Base-by-base conservation (phyloP, 345 rosid species). In the Camelina neglecta region DNA sequence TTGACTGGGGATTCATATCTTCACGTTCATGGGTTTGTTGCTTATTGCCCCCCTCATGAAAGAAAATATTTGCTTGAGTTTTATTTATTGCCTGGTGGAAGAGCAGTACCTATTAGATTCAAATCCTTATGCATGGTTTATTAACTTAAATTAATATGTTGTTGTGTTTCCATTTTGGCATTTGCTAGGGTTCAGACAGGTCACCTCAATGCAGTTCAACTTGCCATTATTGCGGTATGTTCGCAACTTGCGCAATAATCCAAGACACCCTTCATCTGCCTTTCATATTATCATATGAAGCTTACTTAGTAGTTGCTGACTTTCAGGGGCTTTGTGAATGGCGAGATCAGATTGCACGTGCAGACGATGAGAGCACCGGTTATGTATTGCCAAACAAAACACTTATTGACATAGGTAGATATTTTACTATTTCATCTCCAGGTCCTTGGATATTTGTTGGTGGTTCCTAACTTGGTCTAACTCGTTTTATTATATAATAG, bases 291-390 rank as follows among this genome's bases (percentile, higher is more conserved):
- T 44, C 67, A 75, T 73, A 70, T 62, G 71, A 55, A 44, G 18
- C 55, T 64, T 57, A 56, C 71, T 48, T 50, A 23, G 44, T 65
- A 71, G 36, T 57, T 48, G 5, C 67, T 58, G 20, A 15, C 55
- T 83, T 82, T 72, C 76, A 94, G 98, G 96, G 91, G 20, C 95
- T 94, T 51, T 88, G 56, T 75, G 84, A 86, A 79, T 94, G 97
- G 97, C 88, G 96, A 70, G 97, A 94, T 83, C 79, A 5, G 60
- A 69, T 90, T 83, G 97, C 96, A 59, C 95, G 97, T 49, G 75
- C 80, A 57, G 90, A 90, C 69, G 98, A 94, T 73, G 98, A 94
- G 80, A 90, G 98, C 83, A 92, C 97, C 6, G 96, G 98, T 39
- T 94, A 81, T 79, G 81, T 93, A 64, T 78, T 94, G 77, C 95